phyloP scores from a whole-genome alignment of 176 grass and related monocot species.

The Urochloa ruziziensis region DNA sequence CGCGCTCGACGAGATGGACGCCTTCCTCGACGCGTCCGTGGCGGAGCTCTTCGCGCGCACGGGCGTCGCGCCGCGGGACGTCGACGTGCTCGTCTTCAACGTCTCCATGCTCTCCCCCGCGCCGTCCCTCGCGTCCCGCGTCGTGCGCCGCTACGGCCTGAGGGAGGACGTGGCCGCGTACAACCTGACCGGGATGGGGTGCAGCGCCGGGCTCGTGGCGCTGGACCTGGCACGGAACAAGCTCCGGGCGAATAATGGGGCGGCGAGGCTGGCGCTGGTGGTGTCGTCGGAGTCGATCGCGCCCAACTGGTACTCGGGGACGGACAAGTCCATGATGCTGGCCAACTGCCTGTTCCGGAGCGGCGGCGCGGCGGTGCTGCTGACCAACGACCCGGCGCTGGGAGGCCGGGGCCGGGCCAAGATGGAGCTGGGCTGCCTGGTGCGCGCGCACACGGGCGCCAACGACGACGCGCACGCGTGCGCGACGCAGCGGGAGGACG shows the following conservation, averaged over 20 bases:
- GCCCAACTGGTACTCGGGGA: conserved; percentile 76
- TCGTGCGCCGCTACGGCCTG: conserved; percentile 43
- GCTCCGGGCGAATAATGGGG: conserved; percentile 26
- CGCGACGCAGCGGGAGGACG: conserved; percentile 61
- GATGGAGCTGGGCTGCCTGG: conserved; percentile 52
- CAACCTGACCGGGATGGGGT: conserved; percentile 83
- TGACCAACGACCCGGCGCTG: conserved; percentile 65
- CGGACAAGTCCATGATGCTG: conserved; percentile 79
- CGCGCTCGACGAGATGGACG: conserved; percentile 56
- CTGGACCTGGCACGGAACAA: conserved; percentile 54
- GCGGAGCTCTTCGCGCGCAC: conserved; percentile 32
- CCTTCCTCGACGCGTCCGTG: conserved; percentile 47
- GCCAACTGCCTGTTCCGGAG: conserved; percentile 70
- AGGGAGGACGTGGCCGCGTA: conserved; percentile 60
- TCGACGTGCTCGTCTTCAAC: conserved; percentile 64
- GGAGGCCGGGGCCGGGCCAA: conserved; percentile 35
- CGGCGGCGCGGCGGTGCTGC: conserved; percentile 46
- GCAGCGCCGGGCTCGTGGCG: conserved; percentile 56
- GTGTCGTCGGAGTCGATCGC: conserved; percentile 63
- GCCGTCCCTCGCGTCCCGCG: conserved; percentile 56
- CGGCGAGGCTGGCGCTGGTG: conserved; percentile 45
- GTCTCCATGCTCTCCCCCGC: conserved; percentile 54
- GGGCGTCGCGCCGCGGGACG: conserved; percentile 5
- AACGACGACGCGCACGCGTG: conserved; percentile 56
- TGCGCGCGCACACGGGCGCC: conserved; percentile 57